A percentile compares a stretch with the other conserved stretches of the same genome.
These are phyloP conservation scores for Diplodia corticola DNA, from an alignment of 2,329 filamentous ascomycete species.

Conservation along the genomic window DNA sequence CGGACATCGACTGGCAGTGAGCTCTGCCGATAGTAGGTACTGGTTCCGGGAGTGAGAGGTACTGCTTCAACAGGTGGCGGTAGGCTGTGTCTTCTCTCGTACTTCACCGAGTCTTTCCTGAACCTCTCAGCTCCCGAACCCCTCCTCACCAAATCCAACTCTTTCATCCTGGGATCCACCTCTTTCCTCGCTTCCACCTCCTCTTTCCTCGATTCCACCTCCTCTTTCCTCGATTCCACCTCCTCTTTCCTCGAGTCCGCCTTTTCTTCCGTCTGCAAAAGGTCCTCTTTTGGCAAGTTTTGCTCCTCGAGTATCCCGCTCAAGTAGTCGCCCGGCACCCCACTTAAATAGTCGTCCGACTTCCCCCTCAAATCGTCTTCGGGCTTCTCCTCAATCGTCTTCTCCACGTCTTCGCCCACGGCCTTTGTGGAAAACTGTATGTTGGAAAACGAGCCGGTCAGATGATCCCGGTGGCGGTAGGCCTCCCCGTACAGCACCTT, in stretches of 20 bases:
- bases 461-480: constrained; percentile 2
- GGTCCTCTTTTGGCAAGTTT: not conserved
- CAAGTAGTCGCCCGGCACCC: not conserved
- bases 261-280: not conserved
- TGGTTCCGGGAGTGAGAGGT: constrained; percentile 16
- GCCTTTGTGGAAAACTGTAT: constrained; percentile 11
- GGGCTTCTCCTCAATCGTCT: not conserved
- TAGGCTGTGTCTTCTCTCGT: constrained; percentile 10
- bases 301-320: not conserved
- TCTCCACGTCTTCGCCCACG: not conserved
- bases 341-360: not conserved
- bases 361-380: not conserved
- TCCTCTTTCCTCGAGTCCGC: not conserved
- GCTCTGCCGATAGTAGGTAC: constrained; percentile 5
- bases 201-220: too few species aligned
- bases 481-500: constrained; percentile 12
- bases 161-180: not conserved
- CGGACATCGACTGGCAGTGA: constrained; percentile 3
- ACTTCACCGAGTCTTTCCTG: not conserved
- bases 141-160: not conserved
- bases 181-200: too few species aligned
- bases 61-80: constrained; percentile 7
- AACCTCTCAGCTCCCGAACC: not conserved
- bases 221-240: not conserved
- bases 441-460: constrained; percentile 17